Conservation (phyloP, 805 yeast species). For the Starmerella khaoyaiensis region DNA sequence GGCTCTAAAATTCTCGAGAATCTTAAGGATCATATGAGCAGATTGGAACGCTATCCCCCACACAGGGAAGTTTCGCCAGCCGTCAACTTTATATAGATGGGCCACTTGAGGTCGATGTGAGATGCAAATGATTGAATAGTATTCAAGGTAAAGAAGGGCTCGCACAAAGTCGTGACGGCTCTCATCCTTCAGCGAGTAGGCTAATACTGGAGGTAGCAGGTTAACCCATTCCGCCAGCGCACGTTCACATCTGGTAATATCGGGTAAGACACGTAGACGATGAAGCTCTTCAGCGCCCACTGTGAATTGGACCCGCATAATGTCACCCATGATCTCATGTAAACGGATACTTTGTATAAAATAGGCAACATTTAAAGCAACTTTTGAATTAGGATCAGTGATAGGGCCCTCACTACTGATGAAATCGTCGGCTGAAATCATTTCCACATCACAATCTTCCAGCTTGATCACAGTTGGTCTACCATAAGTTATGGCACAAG, state of each 20-base stretch:
- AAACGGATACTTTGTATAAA: conserved; percentile 53
- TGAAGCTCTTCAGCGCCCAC: conserved; percentile 48
- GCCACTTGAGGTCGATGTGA: conserved; percentile 53
- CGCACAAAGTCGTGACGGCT: conserved; percentile 39
- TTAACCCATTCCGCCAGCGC: conserved; percentile 68
- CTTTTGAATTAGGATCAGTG: conserved; percentile 34
- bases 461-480: conserved; percentile 56
- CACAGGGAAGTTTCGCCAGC: conserved; percentile 39
- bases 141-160: conserved; percentile 51
- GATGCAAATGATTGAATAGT: conserved; percentile 58
- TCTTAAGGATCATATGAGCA: conserved; percentile 58
- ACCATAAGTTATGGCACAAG: conserved; percentile 60
- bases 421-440: conserved; percentile 55
- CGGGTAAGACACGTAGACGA: conserved; percentile 34
- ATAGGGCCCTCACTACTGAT: conserved; percentile 4
- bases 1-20: conserved; percentile 43
- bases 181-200: conserved; percentile 40
- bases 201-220: conserved; percentile 48
- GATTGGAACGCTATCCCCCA: conserved; percentile 76
- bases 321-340: conserved; percentile 58
- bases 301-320: conserved; percentile 54
- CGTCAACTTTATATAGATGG: conserved; percentile 19
- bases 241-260: conserved; percentile 53
- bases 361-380: conserved; percentile 30
- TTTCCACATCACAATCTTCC: conserved; percentile 65